Percentiles rank a stretch among this genome's conserved stretches.
phyloP scores from a whole-genome alignment of 2,329 filamentous ascomycete species.

The Aspergillus sojae region DNA sequence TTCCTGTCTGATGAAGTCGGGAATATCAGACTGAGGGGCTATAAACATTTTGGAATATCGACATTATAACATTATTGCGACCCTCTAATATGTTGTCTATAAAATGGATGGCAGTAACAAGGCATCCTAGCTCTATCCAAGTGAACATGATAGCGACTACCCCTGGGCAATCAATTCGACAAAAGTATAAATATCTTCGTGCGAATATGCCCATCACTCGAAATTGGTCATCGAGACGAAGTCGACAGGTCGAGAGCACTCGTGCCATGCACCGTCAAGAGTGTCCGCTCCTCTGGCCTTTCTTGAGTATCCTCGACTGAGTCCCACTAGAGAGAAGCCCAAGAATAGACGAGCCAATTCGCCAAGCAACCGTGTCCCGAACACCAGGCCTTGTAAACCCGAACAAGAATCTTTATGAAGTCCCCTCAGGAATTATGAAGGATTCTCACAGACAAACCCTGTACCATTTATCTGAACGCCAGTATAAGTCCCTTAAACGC shows the following conservation, averaged over 20 bases:
- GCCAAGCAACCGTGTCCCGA: neutral
- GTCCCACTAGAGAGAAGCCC: neutral
- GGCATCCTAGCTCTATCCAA: conserved; percentile 4
- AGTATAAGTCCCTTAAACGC: conserved; percentile 1
- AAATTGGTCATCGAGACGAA: neutral
- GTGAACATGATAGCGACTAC: neutral
- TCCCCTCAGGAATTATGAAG: neutral
- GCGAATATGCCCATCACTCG: neutral
- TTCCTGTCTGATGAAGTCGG: neutral
- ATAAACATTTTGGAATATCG: neutral
- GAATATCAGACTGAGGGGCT: neutral
- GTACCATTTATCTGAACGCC: conserved; percentile 3
- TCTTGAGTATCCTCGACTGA: neutral
- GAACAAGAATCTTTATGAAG: neutral
- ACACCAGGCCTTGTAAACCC: conserved; percentile 3
- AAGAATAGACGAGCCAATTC: neutral
- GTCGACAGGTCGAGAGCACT: neutral
- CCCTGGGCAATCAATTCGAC: neutral
- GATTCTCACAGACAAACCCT: conserved; percentile 1
- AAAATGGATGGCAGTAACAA: neutral
- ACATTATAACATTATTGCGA: neutral
- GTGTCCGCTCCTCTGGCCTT: neutral
- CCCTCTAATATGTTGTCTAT: neutral
- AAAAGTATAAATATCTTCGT: neutral
- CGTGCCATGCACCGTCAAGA: neutral